These are phyloP conservation scores for Cladochytrium replicatum DNA, from an alignment of 192 early-diverging fungal species.

Conservation along the genomic window DNA sequence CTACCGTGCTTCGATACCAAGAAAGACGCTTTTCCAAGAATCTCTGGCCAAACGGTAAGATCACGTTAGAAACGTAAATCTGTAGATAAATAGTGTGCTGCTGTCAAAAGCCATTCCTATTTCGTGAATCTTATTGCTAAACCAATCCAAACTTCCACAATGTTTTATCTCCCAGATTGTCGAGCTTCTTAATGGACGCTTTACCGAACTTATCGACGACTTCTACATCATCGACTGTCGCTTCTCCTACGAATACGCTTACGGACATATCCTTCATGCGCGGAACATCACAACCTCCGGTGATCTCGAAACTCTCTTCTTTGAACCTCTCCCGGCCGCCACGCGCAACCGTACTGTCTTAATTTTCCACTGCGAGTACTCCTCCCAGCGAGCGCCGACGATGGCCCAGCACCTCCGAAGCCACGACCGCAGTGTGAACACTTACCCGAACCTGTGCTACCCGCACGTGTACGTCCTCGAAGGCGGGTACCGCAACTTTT, in stretches of 20 bases:
- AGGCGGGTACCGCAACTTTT: slow-evolving; percentile 77
- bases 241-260: slow-evolving; percentile 78
- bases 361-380: slow-evolving; percentile 84
- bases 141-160: not conserved
- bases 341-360: slow-evolving; percentile 43
- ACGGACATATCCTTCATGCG: slow-evolving; percentile 70
- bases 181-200: slow-evolving; percentile 61
- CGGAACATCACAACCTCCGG: slow-evolving; percentile 56
- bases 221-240: slow-evolving; percentile 72
- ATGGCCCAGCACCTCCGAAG: slow-evolving; percentile 72
- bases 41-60: slow-evolving; percentile 50
- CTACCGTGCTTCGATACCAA: slow-evolving; percentile 5
- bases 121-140: not conserved
- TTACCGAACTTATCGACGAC: slow-evolving; percentile 45
- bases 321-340: slow-evolving; percentile 26
- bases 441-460: slow-evolving; percentile 71
- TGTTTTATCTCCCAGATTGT: slow-evolving; percentile 28
- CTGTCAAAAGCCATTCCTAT: not conserved
- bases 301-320: slow-evolving; percentile 50
- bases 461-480: slow-evolving; percentile 79
- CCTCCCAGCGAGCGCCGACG: slow-evolving; percentile 63
- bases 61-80: too few species aligned
- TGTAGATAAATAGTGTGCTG: too few species aligned
- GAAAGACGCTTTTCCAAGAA: slow-evolving; percentile 53
- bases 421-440: slow-evolving; percentile 63